Evolutionary conservation across 2,329 filamentous ascomycete species (phyloP), one percentile per base, ranked within the genome.

Genomic region (Biscogniauxia marginata): DNA sequence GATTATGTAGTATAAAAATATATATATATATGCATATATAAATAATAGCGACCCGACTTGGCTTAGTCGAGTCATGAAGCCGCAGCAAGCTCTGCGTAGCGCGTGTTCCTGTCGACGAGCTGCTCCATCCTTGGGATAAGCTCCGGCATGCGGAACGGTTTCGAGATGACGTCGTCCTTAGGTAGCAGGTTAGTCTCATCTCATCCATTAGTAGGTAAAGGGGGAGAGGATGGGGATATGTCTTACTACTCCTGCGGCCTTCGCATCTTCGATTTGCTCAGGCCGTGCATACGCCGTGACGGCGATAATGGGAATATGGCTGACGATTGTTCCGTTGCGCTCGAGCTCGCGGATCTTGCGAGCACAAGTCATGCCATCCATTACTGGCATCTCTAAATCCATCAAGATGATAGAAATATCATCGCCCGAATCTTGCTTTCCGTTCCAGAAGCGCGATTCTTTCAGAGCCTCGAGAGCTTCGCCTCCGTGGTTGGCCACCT

Each of bases 371-470:
- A 90, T 83, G 34, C 90, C 90, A 65, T 93, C 88, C 89, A 92
- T 92, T 46, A 91, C 81, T 1, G 89, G 89, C 89, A 93, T 93
- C 66, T 92, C 89, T 49, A 91, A 78, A 67, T 93, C 90, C 89
- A 93, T 91, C 5, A 93, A 72, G 11, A 93, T 86, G 47, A 91
- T 79, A 7, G 84, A 84, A 21, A 90, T 79, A 49, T 85, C 79
- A 7, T 78, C 72, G 2, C 79, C 79, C 13, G 76, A 72, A 16
- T 70, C 57, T 58, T 79, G 77, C 7, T 78, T 73, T 13, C 78
- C 78, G 20, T 70, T 67, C 84, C 84, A 85, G 67, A 82, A 85
- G 5, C 77, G 75, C 7, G 84, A 85, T 49, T 74, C 76, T 57
- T 80, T 75, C 30, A 88, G 67, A 46, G 80, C 77, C 49, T 86